Conservation (phyloP, 2,329 filamentous ascomycete genomes). For the Colletotrichum tamarilloi region DNA sequence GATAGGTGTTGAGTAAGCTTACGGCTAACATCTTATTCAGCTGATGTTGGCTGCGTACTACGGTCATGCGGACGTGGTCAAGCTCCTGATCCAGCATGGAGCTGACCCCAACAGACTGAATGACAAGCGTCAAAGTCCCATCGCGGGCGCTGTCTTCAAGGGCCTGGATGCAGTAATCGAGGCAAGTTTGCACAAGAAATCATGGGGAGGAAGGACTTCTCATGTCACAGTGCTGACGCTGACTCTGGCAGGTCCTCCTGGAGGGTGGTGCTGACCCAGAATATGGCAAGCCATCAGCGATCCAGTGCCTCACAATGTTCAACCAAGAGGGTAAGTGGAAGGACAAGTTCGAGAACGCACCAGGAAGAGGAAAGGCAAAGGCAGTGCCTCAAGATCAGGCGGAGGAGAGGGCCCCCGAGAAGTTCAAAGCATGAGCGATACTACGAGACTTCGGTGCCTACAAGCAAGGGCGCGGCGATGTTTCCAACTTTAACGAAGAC, state of each 20-base stretch:
- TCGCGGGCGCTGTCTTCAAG: conserved; percentile 81
- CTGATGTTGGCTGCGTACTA: conserved; percentile 80
- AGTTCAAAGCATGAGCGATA: conserved; percentile 21
- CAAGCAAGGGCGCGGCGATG: neutral
- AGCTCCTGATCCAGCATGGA: conserved; percentile 68
- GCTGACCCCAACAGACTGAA: conserved; percentile 77
- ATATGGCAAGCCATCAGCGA: conserved; percentile 60
- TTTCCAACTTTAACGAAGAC: neutral
- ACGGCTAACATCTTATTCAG: conserved; percentile 44
- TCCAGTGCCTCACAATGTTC: conserved; percentile 62
- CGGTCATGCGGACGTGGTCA: conserved; percentile 70
- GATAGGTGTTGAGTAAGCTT: neutral
- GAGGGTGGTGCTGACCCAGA: conserved; percentile 66
- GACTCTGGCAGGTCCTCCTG: conserved; percentile 52
- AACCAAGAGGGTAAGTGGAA: conserved; percentile 63
- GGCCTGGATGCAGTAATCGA: conserved; percentile 73
- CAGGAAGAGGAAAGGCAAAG: conserved; percentile 57
- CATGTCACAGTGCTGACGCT: neutral
- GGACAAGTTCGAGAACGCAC: conserved; percentile 59
- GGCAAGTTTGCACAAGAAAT: conserved; percentile 44
- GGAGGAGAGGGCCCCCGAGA: conserved; percentile 26
- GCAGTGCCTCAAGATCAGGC: conserved; percentile 20
- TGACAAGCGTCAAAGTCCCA: conserved; percentile 73
- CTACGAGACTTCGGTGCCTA: neutral
- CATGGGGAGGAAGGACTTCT: too few species aligned